Evolutionary conservation across 305 asterid species (phyloP).

Genomic region (Fraxinus xanthoxyloides): DNA sequence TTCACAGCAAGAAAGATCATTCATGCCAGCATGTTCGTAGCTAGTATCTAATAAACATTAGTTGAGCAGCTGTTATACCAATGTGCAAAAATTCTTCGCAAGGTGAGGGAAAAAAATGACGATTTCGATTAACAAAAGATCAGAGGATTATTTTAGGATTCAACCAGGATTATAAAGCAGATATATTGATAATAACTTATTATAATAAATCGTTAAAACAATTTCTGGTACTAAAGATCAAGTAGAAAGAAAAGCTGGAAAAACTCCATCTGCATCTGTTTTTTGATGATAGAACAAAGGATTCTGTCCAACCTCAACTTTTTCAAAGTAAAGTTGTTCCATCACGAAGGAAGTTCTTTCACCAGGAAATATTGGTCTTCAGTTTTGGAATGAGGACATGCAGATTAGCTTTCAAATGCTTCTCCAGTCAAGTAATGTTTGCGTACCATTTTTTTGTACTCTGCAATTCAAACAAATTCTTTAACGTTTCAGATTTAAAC

Average conservation of each 20-base stretch:
- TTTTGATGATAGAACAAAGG: not conserved
- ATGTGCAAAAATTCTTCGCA: not conserved
- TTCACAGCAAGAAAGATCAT: not conserved
- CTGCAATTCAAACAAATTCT: conserved; percentile 32
- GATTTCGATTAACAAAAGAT: not conserved
- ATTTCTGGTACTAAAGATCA: not conserved
- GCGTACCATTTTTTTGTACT: conserved; percentile 55
- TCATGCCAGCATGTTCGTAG: not conserved
- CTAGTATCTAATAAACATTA: not conserved
- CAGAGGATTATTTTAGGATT: not conserved
- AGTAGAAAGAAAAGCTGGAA: not conserved
- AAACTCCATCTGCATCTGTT: not conserved
- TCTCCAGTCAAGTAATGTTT: conserved; percentile 52
- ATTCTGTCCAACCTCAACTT: not conserved
- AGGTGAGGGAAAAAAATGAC: not conserved
- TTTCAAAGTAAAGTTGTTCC: conserved; percentile 9
- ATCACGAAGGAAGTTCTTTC: conserved; percentile 3
- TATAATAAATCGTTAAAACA: not conserved
- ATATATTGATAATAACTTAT: not conserved
- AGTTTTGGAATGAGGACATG: not conserved
- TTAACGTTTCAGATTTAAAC: not conserved
- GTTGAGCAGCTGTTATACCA: not conserved
- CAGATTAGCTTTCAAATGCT: conserved; percentile 45
- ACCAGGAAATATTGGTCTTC: not conserved
- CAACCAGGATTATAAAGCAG: conserved; percentile 18